Evolutionary conservation across 208 protist genomes (phyloP), one percentile per base, ranked within the genome.

Genomic region (Naegleria fowleri): DNA sequence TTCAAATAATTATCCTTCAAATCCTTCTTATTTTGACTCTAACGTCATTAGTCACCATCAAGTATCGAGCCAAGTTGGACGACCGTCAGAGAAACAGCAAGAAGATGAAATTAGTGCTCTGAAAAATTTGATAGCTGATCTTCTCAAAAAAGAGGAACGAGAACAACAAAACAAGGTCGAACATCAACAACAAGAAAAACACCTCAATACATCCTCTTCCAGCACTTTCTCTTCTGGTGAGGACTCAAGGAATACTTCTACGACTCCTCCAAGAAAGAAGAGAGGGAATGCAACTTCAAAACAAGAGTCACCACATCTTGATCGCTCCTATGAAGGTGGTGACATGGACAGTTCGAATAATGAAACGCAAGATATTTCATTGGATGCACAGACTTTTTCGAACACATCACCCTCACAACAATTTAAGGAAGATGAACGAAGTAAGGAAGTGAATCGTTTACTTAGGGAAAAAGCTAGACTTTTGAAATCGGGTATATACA

Each of bases 401-500:
- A 88, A 58, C 36, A 15, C 41, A 48, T n/a, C 9, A 43, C 9
- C 33, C 15, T 40, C 51, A 16, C 40, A 13, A 9, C n/a, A 11
- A 52, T 36, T 16, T 51, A 40, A 33, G 41, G 29, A 79, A 36
- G 67, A 79, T 39, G 16, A 43, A 48, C 16, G 40, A 33, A 58
- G 39, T 7, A 88, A 38, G 29, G 85, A 88, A 29, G 51, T 58
- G 51, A 36, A 39, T 38, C 13, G 85, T 58, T 88, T 88, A 39
- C 19, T 88, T 0, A 33, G 33, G 36, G 85, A 88, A 38, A 51
- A 58, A 58, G 19, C 19, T 0, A 51, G 33, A 88, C 85, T 88
- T 33, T 88, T 88, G 13, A 25, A 58, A 39, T 43, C 85, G 39
- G 85, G 85, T 38, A 58, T 39, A n/a, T 88, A 88, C n/a, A n/a